These are phyloP conservation scores for Leishmania guyanensis DNA, from an alignment of 208 protist genomes.

Conservation along the genomic window DNA sequence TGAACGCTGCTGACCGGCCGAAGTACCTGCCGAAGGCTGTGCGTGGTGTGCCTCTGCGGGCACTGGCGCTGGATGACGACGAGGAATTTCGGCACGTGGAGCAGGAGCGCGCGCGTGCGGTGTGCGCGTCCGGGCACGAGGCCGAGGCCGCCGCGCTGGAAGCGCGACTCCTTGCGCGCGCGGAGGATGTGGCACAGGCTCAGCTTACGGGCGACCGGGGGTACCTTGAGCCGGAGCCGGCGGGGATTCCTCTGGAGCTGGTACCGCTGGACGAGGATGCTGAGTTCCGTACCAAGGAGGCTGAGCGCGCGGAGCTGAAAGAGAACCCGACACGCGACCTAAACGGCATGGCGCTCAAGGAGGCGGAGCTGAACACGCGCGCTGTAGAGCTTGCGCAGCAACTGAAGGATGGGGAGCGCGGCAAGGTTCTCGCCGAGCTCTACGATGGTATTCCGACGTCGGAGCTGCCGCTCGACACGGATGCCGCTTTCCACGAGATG, in stretches of 20 bases:
- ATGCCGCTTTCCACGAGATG: slow-evolving; percentile 36
- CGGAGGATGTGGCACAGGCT: slow-evolving; percentile 34
- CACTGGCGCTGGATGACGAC: slow-evolving; percentile 59
- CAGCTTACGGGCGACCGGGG: no score
- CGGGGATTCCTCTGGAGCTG: slow-evolving; percentile 46
- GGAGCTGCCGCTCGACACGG: slow-evolving; percentile 45
- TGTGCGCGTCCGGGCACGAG: slow-evolving; percentile 30
- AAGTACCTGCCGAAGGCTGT: slow-evolving; percentile 44
- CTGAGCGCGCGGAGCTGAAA: slow-evolving; percentile 12
- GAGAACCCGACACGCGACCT: slow-evolving; percentile 43
- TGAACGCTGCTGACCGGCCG: slow-evolving; percentile 46
- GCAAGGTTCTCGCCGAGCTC: slow-evolving; percentile 42
- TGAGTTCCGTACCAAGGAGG: slow-evolving; percentile 58
- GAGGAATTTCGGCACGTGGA: slow-evolving; percentile 44
- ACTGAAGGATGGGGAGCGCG: slow-evolving; percentile 50
- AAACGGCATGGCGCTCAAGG: slow-evolving; percentile 39
- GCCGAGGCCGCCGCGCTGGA: slow-evolving; percentile 34
- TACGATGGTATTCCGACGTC: slow-evolving; percentile 35
- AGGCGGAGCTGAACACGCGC: slow-evolving; percentile 55
- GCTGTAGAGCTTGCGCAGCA: slow-evolving; percentile 51
- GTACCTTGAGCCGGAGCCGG: not conserved
- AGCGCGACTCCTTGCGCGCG: slow-evolving; percentile 44
- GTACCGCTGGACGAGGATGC: slow-evolving; percentile 35
- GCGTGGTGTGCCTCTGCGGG: slow-evolving; percentile 44
- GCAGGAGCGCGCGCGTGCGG: slow-evolving; percentile 37